Conservation (phyloP, 345 rosid species). For the Rhodamnia rubescens region DNA sequence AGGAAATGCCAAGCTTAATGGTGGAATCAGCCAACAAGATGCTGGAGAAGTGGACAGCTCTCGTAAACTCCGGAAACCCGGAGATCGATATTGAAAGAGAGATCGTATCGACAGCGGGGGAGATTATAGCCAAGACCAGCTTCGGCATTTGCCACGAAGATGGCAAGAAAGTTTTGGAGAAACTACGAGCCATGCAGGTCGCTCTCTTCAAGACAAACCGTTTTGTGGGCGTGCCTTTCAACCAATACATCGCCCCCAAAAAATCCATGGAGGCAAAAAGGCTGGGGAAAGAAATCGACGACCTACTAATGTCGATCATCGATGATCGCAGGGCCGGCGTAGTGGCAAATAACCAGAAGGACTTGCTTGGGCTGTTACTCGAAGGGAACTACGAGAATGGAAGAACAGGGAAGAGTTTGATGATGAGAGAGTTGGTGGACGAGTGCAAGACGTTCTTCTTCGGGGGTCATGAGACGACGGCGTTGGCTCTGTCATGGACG, state of each 20-base stretch:
- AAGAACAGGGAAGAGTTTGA: constrained; percentile 25
- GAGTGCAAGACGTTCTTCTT: constrained; percentile 98
- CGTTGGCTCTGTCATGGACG: constrained; percentile 79
- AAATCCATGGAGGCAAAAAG: constrained; percentile 38
- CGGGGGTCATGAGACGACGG: constrained; percentile 92
- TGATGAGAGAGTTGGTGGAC: constrained; percentile 56
- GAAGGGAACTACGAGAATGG: constrained; percentile 22
- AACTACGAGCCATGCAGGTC: constrained; percentile 63
- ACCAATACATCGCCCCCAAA: constrained; percentile 35
- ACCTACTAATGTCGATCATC: constrained; percentile 47
- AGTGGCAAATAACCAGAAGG: constrained; percentile 8
- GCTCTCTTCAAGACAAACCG: constrained; percentile 69
- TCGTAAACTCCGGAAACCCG: constrained; percentile 28
- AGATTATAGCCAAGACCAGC: constrained; percentile 78
- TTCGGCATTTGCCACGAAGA: constrained; percentile 56
- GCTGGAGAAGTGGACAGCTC: constrained; percentile 55
- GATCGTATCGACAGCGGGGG: constrained; percentile 58
- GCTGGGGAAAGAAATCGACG: constrained; percentile 70
- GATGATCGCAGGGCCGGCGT: constrained; percentile 20
- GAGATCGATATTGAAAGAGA: constrained; percentile 70
- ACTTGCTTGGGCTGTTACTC: constrained; percentile 56
- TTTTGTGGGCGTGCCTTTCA: constrained; percentile 77
- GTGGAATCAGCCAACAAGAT: constrained; percentile 62
- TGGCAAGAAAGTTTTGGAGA: constrained; percentile 47
- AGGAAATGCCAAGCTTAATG: constrained; percentile 82